phyloP scores from a whole-genome alignment of 306 rosid species.

The Abrus precatorius region DNA sequence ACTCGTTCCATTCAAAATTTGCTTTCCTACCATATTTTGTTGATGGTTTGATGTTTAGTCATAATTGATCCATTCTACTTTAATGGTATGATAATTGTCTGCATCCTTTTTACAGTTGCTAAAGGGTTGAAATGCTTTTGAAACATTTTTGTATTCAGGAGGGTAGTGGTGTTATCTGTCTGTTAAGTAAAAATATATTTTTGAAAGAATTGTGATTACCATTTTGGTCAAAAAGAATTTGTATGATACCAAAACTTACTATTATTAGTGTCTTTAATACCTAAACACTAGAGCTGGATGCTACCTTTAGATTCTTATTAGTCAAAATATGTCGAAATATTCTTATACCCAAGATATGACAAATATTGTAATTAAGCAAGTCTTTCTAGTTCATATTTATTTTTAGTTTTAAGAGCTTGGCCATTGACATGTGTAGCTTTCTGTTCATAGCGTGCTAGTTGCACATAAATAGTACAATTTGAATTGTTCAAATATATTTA shows the following conservation, averaged over 20 bases:
- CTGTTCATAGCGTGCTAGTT: slow-evolving; percentile 32
- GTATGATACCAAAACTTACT: too few species aligned
- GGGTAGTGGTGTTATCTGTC: slow-evolving; percentile 2
- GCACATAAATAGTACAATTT: slow-evolving; percentile 9
- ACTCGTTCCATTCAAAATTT: slow-evolving; percentile 7
- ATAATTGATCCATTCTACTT: too few species aligned
- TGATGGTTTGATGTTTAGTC: slow-evolving; percentile 19
- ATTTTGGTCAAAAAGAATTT: slow-evolving; percentile 5
- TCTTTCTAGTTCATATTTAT: slow-evolving; percentile 3
- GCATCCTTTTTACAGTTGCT: neutral
- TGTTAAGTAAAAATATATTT: neutral
- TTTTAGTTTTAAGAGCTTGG: slow-evolving; percentile 30
- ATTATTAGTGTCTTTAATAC: slow-evolving; percentile 4
- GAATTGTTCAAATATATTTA: slow-evolving; percentile 5
- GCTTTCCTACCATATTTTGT: neutral
- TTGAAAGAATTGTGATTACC: neutral
- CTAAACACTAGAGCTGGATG: neutral
- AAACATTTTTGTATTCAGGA: slow-evolving; percentile 2
- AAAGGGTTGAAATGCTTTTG: slow-evolving; percentile 5
- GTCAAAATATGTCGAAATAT: slow-evolving; percentile 7
- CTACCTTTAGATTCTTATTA: slow-evolving; percentile 13
- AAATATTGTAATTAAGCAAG: slow-evolving; percentile 21
- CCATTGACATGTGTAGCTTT: neutral
- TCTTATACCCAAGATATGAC: neutral
- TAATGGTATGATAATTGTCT: too few species aligned